Base-by-base conservation (phyloP, 208 protist species). In the Crithidia mellificae region DNA sequence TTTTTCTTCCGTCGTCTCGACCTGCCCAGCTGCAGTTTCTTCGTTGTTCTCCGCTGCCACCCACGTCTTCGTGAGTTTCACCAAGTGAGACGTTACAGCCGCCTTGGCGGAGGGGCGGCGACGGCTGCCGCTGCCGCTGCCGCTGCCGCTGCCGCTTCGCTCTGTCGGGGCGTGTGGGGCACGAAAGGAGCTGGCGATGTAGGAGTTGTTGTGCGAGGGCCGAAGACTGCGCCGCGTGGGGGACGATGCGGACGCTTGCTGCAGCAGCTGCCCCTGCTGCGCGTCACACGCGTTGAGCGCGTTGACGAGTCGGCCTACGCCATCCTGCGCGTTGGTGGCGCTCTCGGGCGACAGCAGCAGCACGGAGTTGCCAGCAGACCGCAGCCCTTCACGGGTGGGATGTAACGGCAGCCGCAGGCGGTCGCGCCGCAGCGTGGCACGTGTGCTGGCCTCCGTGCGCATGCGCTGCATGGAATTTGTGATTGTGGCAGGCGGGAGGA, bases 291-390 rank as follows among this genome's bases (percentile, higher is more conserved):
- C 39, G n/a, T 49, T 63, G 6, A 75, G 34, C 12, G 15, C 39
- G 12, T 19, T 64, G 41, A 63, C 46, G 8, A 75, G 29, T 24
- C 69, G 69, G 9, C 59, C 54, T 36, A 68, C 36, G 20, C 32
- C 56, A 44, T 68, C 44, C 24, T 58, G 30, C n/a, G 22, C 9
- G 22, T 34, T 17, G 2, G 25, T 4, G 0, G 27, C 12, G 44
- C 11, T 44, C 0, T 57, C 62, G n/a, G n/a, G n/a, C 4, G 62
- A 39, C 34, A 50, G 2, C 22, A 22, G 34, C 22, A 32, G 34
- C 14, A 34, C n/a, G 6, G 59, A 53, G 59, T n/a, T 55, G 24
- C 32, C 32, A 2, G 47, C 43, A 2, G 59, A 65, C 19, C 14
- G 47, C 59, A 65, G 2, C 0, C 24, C 14, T n/a, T 44, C 32